phyloP scores from a whole-genome alignment of 2,329 filamentous ascomycete species.

The Fusarium sp. region DNA sequence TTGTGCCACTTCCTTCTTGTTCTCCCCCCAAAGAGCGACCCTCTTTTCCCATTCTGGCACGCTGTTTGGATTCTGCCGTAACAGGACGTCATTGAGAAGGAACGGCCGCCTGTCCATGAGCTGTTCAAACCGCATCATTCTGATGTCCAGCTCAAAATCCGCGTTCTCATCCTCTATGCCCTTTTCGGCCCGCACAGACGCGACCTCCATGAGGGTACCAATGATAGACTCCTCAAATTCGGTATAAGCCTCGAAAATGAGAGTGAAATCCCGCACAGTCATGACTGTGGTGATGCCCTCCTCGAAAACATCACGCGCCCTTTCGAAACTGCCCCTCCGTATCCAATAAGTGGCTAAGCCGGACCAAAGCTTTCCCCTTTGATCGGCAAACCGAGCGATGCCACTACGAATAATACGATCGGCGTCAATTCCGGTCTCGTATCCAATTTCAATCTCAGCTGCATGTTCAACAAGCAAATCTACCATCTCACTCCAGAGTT shows the following conservation, averaged over 20 bases:
- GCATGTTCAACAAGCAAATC: constrained; percentile 93
- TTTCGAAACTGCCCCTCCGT: constrained; percentile 89
- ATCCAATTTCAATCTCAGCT: constrained; percentile 80
- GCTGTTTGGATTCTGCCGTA: constrained; percentile 96
- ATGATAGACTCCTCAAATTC: constrained; percentile 98
- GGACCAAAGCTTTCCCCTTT: constrained; percentile 93
- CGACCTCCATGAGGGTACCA: constrained; percentile 87
- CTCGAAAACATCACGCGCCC: constrained; percentile 91
- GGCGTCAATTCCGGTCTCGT: constrained; percentile 86
- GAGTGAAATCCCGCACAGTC: constrained; percentile 96
- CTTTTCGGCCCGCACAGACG: constrained; percentile 80
- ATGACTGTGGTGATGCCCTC: constrained; percentile 97
- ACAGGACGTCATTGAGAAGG: constrained; percentile 91
- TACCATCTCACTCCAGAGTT: constrained; percentile 98
- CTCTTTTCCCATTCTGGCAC: constrained; percentile 98
- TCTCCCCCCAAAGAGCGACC: constrained; percentile 93
- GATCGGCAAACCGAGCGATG: constrained; percentile 88
- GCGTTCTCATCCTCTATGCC: constrained; percentile 81
- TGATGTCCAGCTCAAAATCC: constrained; percentile 93
- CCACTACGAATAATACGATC: constrained; percentile 93
- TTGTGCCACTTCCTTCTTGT: constrained; percentile 88
- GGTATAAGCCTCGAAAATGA: constrained; percentile 94
- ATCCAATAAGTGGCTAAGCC: constrained; percentile 98
- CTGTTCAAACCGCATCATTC: constrained; percentile 98
- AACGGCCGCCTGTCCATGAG: constrained; percentile 97